Evolutionary conservation across 805 yeast species (phyloP).

Genomic region (Pichia eremophila): DNA sequence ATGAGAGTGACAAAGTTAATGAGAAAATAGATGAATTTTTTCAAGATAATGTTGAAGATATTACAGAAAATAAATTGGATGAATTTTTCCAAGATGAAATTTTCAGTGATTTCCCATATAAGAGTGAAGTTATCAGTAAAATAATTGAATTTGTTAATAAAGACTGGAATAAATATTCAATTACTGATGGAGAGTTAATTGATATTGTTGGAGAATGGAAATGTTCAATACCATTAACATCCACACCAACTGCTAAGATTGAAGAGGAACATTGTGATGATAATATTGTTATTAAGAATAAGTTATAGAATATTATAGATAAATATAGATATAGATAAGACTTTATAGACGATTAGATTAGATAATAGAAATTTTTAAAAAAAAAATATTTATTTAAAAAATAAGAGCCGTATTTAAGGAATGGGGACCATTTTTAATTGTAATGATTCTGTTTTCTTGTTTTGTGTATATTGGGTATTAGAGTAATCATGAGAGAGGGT

Average conservation of each 20-base stretch:
- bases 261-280: constrained; percentile 18
- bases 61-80: constrained; percentile 5
- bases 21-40: constrained; percentile 6
- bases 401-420: not conserved
- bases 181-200: constrained; percentile 34
- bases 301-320: not conserved
- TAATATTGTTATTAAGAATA: constrained; percentile 4
- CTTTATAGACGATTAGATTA: not conserved
- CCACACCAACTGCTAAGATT: constrained; percentile 48
- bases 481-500: too few species aligned
- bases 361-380: too few species aligned
- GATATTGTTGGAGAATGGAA: constrained; percentile 47
- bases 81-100: constrained; percentile 10
- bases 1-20: constrained; percentile 16
- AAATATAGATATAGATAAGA: too few species aligned
- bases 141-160: constrained; percentile 11
- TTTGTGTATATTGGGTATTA: too few species aligned
- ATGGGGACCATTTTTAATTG: not conserved
- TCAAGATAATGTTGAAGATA: constrained; percentile 6
- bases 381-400: too few species aligned
- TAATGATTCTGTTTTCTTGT: too few species aligned
- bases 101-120: constrained; percentile 15
- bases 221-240: constrained; percentile 41
- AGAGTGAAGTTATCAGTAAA: constrained; percentile 12
- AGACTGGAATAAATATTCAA: constrained; percentile 7